These are phyloP conservation scores for Citrus inodora DNA, from an alignment of 345 rosid genomes.

Conservation along the genomic window DNA sequence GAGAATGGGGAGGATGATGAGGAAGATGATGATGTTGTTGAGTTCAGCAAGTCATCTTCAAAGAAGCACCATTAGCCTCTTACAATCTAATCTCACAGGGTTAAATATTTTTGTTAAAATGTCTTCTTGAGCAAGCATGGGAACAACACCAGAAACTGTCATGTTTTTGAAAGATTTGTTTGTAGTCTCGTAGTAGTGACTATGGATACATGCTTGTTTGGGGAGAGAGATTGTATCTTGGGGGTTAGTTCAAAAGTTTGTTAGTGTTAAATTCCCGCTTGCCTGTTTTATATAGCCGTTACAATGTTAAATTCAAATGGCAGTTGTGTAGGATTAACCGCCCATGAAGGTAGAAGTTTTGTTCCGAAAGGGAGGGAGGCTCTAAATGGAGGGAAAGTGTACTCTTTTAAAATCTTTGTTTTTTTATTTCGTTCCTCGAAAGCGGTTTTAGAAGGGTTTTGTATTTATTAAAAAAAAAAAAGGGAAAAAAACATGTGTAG, in stretches of 20 bases:
- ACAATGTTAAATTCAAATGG: constrained; percentile 35
- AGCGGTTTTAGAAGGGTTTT: background rate
- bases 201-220: constrained; percentile 17
- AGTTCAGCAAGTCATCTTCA: constrained; percentile 23
- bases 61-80: constrained; percentile 39
- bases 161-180: constrained; percentile 1
- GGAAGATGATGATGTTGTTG: constrained; percentile 33
- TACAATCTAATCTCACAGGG: background rate
- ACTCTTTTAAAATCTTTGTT: background rate
- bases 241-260: constrained; percentile 40
- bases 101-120: constrained; percentile 8
- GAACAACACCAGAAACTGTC: constrained; percentile 13
- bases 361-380: background rate
- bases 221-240: constrained; percentile 21
- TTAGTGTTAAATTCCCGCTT: constrained; percentile 29
- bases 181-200: constrained; percentile 19
- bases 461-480: too few relatives aligned
- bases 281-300: constrained; percentile 29
- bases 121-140: constrained; percentile 12
- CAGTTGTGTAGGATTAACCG: constrained; percentile 35
- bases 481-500: background rate
- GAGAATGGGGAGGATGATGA: constrained; percentile 21
- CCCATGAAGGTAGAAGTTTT: constrained; percentile 8
- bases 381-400: constrained; percentile 23
- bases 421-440: background rate